Percentiles rank a stretch among this genome's conserved stretches.
Conservation (phyloP, 2,329 filamentous ascomycete genomes). For the Trichophyton rubrum region DNA sequence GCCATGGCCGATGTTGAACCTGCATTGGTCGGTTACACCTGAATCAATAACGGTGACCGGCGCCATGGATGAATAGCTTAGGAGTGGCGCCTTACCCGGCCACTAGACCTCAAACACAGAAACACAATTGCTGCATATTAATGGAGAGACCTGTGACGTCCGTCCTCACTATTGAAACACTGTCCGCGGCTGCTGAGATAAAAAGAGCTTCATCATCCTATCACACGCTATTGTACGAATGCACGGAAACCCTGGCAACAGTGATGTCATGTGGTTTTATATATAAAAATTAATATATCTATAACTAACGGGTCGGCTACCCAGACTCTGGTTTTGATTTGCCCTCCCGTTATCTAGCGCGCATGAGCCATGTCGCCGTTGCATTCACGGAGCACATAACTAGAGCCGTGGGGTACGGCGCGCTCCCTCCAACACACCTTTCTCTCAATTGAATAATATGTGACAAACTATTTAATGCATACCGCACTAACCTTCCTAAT, state of each 20-base stretch:
- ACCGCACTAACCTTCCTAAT: background rate
- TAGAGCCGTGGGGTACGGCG: too few relatives aligned
- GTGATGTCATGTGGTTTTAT: conserved; percentile 1
- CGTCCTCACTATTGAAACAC: background rate
- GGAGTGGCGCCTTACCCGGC: background rate
- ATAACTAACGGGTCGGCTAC: background rate
- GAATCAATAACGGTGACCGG: background rate
- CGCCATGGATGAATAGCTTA: background rate
- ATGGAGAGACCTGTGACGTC: background rate
- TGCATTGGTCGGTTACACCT: conserved; percentile 1
- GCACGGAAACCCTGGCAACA: background rate
- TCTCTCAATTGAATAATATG: background rate
- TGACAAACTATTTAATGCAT: background rate
- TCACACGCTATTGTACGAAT: background rate
- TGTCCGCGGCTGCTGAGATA: background rate
- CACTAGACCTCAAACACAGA: background rate
- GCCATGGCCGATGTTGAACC: background rate
- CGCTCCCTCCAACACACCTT: background rate
- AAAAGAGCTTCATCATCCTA: too few relatives aligned
- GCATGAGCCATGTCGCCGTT: background rate
- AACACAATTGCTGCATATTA: background rate
- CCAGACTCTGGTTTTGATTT: background rate
- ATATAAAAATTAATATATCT: background rate
- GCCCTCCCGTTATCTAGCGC: background rate
- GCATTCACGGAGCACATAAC: background rate